Evolutionary conservation across 345 rosid genomes (phyloP).

Genomic region (Raphanus raphanistrum): DNA sequence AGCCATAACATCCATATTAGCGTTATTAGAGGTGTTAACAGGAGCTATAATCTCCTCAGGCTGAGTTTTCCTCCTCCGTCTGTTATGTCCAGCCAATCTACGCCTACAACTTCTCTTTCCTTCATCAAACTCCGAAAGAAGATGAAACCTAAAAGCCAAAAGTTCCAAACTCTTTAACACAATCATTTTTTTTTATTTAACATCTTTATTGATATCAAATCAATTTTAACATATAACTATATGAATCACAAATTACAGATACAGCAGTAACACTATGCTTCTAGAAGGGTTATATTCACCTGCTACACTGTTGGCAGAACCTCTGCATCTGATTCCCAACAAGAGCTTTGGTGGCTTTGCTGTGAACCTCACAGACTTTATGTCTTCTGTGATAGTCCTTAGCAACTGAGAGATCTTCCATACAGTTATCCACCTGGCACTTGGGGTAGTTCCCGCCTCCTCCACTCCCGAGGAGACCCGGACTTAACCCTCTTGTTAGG

Average conservation of each 20-base stretch:
- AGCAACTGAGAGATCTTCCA: slow-evolving; percentile 67
- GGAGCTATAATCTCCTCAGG: slow-evolving; percentile 62
- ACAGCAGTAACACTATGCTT: no score
- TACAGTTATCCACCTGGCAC: slow-evolving; percentile 90
- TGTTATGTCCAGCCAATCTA: slow-evolving; percentile 80
- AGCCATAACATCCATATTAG: slow-evolving; percentile 59
- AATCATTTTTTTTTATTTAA: no score
- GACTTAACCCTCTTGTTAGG: slow-evolving; percentile 70
- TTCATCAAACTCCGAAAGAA: slow-evolving; percentile 78
- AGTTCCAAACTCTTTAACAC: neutral
- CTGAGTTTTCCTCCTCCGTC: slow-evolving; percentile 79
- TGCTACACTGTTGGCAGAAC: slow-evolving; percentile 98
- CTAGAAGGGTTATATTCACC: slow-evolving; percentile 39
- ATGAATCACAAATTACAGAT: no score
- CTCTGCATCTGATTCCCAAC: slow-evolving; percentile 93
- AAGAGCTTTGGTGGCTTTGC: slow-evolving; percentile 71
- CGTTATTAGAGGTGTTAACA: slow-evolving; percentile 36
- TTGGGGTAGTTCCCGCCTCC: slow-evolving; percentile 58
- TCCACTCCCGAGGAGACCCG: slow-evolving; percentile 65
- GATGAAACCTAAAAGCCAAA: slow-evolving; percentile 59
- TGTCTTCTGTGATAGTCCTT: slow-evolving; percentile 93
- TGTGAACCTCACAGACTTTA: slow-evolving; percentile 85
- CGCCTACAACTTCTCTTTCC: slow-evolving; percentile 88
- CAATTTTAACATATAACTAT: no score
- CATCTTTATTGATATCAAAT: no score